Evolutionary conservation across 176 grass and related monocot species (phyloP).

Genomic region (Ensete ventricosum): DNA sequence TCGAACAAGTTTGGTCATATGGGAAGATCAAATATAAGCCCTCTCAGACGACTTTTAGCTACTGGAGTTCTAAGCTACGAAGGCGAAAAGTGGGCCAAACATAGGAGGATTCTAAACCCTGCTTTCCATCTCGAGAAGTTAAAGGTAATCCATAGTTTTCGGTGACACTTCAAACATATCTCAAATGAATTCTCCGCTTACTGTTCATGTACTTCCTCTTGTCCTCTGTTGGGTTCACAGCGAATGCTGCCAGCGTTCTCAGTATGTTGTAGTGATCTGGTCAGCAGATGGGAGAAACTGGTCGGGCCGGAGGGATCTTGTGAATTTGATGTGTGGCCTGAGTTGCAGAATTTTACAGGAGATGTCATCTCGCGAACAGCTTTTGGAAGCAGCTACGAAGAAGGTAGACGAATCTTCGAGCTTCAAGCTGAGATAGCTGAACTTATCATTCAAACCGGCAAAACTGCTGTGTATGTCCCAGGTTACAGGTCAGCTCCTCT

Average conservation of each 20-base stretch:
- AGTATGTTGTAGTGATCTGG: slow-evolving; percentile 11
- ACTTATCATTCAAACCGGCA: not conserved
- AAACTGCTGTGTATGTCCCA: not conserved
- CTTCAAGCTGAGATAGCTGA: slow-evolving; percentile 6
- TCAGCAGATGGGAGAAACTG: slow-evolving; percentile 5
- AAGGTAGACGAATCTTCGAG: slow-evolving; percentile 13
- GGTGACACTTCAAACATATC: too few relatives aligned
- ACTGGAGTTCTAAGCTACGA: not conserved
- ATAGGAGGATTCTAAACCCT: slow-evolving; percentile 15
- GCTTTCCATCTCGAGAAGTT: slow-evolving; percentile 21
- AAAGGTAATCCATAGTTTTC: not conserved
- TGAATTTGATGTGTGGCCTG: slow-evolving; percentile 13
- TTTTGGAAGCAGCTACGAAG: slow-evolving; percentile 15
- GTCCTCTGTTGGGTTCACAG: not conserved
- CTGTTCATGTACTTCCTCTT: not conserved
- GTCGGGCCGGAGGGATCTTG: not conserved
- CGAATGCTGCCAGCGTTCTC: slow-evolving; percentile 13
- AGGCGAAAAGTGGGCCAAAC: slow-evolving; percentile 22
- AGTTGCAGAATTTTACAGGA: not conserved
- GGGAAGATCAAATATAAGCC: slow-evolving; percentile 8
- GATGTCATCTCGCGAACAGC: slow-evolving; percentile 17
- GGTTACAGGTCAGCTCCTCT: slow-evolving; percentile 1
- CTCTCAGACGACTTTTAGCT: not conserved
- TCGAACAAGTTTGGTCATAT: slow-evolving; percentile 41
- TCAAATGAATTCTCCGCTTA: too few relatives aligned